Percentiles rank a stretch among this genome's conserved stretches.
Conservation (phyloP, 352 stramenopile species). For the Globisporangium paddicum region DNA sequence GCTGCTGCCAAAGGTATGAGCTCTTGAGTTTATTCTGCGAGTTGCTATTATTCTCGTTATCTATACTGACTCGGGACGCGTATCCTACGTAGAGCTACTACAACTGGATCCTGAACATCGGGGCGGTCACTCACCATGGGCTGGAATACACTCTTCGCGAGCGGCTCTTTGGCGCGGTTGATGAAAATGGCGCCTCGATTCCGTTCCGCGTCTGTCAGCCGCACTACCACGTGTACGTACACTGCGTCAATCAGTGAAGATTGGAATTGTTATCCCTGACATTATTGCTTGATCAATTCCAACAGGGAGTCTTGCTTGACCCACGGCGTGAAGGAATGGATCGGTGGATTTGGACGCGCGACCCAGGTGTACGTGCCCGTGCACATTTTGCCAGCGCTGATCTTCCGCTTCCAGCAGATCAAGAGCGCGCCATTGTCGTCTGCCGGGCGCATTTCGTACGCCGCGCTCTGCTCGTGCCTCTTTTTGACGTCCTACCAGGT, state of each 20-base stretch:
- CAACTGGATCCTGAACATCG: conserved; percentile 78
- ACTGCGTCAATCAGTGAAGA: not conserved
- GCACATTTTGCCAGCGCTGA: conserved; percentile 67
- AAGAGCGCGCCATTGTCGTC: conserved; percentile 38
- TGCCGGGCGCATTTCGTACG: conserved; percentile 47
- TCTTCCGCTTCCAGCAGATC: conserved; percentile 72
- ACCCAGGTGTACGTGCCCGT: conserved; percentile 80
- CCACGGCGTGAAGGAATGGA: conserved; percentile 72
- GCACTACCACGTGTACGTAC: conserved; percentile 78
- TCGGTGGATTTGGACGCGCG: conserved; percentile 59
- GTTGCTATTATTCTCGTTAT: not conserved
- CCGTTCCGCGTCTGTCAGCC: conserved; percentile 75
- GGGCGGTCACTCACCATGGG: conserved; percentile 64
- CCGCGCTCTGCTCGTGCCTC: conserved; percentile 68
- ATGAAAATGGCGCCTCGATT: conserved; percentile 28
- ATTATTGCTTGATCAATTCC: not conserved
- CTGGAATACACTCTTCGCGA: conserved; percentile 68
- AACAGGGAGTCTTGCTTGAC: conserved; percentile 76
- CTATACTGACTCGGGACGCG: too few species aligned
- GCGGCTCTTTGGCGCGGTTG: conserved; percentile 42
- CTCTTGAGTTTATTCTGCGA: not conserved
- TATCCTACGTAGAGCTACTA: conserved; percentile 88
- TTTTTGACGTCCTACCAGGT: conserved; percentile 86
- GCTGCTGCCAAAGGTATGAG: conserved; percentile 67
- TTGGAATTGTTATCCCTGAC: not conserved